A percentile compares a stretch with the other conserved stretches of the same genome.
phyloP scores from a whole-genome alignment of 805 yeast species.

The Candida lessepsii region DNA sequence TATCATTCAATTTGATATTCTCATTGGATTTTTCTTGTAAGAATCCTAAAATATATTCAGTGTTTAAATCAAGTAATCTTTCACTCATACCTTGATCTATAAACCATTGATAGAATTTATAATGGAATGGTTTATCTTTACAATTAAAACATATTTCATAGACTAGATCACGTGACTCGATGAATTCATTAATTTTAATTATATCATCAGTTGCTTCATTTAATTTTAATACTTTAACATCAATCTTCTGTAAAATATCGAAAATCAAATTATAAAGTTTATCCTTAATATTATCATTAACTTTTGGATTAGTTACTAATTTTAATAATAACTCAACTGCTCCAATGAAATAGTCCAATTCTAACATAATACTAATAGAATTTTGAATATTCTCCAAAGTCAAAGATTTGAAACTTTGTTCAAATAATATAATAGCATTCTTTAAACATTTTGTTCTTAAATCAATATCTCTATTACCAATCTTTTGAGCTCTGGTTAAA shows the following conservation, averaged over 20 bases:
- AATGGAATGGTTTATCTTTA: slow-evolving; percentile 84
- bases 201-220: slow-evolving; percentile 33
- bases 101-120: slow-evolving; percentile 90
- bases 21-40: slow-evolving; percentile 64
- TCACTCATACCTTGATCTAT: slow-evolving; percentile 74
- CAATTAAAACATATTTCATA: slow-evolving; percentile 72
- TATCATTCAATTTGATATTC: slow-evolving; percentile 71
- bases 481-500: slow-evolving; percentile 79
- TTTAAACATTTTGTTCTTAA: slow-evolving; percentile 61
- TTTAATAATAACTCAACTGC: slow-evolving; percentile 80
- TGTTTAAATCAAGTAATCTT: slow-evolving; percentile 72
- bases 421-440: slow-evolving; percentile 73
- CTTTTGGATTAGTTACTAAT: slow-evolving; percentile 56
- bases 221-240: slow-evolving; percentile 54
- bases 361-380: slow-evolving; percentile 74
- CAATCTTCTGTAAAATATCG: slow-evolving; percentile 69
- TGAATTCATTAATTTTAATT: slow-evolving; percentile 47
- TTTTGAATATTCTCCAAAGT: slow-evolving; percentile 78
- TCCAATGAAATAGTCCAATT: slow-evolving; percentile 76
- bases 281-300: slow-evolving; percentile 35
- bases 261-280: slow-evolving; percentile 73
- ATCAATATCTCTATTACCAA: slow-evolving; percentile 70
- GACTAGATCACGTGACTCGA: slow-evolving; percentile 65
- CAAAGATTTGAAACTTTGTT: slow-evolving; percentile 75
- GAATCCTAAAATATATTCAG: slow-evolving; percentile 77